phyloP scores from a whole-genome alignment of 2,329 filamentous ascomycete species.

The Ophiocordyceps robertsii region DNA sequence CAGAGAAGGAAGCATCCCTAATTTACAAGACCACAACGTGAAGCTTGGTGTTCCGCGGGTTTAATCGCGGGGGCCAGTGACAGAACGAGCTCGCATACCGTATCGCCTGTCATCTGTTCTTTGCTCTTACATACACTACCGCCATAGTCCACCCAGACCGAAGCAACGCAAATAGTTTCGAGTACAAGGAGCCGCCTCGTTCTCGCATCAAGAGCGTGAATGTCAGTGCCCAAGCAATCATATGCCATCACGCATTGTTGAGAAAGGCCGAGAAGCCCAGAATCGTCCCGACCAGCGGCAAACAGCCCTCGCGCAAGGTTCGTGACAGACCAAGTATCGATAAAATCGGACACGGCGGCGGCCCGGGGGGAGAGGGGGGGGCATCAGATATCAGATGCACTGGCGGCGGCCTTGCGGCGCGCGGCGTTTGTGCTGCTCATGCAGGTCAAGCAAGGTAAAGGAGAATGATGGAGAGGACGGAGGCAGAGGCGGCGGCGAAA shows the following conservation, averaged over 20 bases:
- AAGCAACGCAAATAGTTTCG: too few relatives aligned
- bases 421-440: conserved; percentile 23
- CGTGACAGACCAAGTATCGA: conserved; percentile 11
- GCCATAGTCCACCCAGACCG: too few relatives aligned
- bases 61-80: too few relatives aligned
- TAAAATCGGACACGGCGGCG: conserved; percentile 5
- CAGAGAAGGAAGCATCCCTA: too few relatives aligned
- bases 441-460: conserved; percentile 19
- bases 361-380: too few relatives aligned
- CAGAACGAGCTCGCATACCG: too few relatives aligned
- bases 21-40: too few relatives aligned
- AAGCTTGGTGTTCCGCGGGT: too few relatives aligned
- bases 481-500: conserved; percentile 16
- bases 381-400: conserved; percentile 1
- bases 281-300: conserved; percentile 16
- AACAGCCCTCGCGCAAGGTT: conserved; percentile 17
- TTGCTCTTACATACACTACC: too few relatives aligned
- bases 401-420: conserved; percentile 12
- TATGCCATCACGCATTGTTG: conserved; percentile 4
- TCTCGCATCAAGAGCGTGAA: background rate
- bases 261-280: conserved; percentile 10
- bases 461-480: conserved; percentile 25
- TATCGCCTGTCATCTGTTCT: too few relatives aligned
- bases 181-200: too few relatives aligned
- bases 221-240: background rate